Evolutionary conservation across 2,329 filamentous ascomycete genomes (phyloP).

Genomic region (Fusarium xyrophilum): DNA sequence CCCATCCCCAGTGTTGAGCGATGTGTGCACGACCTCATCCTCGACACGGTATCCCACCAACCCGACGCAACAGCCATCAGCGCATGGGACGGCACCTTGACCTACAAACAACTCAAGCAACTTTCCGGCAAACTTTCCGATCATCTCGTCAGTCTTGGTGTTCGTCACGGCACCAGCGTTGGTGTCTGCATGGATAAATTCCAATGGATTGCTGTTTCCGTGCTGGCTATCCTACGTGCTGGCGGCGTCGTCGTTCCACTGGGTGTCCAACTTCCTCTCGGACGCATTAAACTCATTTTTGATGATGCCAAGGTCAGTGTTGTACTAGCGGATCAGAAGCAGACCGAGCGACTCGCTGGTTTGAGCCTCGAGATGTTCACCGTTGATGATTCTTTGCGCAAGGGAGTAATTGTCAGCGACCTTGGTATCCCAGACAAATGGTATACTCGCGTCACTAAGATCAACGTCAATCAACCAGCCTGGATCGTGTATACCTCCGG

Average conservation of each 20-base stretch:
- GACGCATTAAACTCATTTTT: background rate
- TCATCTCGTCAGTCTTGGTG: background rate
- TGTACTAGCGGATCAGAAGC: background rate
- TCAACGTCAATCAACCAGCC: background rate
- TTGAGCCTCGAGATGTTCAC: background rate
- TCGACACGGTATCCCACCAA: background rate
- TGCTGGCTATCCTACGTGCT: background rate
- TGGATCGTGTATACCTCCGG: conserved; percentile 7
- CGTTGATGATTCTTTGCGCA: background rate
- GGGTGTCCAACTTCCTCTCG: background rate
- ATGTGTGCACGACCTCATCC: background rate
- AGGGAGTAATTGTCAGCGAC: background rate
- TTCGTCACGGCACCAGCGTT: background rate
- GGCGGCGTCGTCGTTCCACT: background rate
- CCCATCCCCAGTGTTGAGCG: background rate
- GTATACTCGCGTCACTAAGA: background rate
- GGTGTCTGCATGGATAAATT: conserved; percentile 8
- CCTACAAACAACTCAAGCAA: background rate
- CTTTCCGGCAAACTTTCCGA: background rate
- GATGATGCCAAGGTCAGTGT: background rate
- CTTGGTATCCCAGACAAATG: background rate
- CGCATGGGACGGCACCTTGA: background rate
- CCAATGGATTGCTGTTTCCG: background rate
- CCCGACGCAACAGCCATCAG: background rate
- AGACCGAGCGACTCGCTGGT: background rate